Percentiles rank a stretch among this genome's conserved stretches.
phyloP scores from a whole-genome alignment of 257 asterid genomes.

The Penstemon davidsonii region DNA sequence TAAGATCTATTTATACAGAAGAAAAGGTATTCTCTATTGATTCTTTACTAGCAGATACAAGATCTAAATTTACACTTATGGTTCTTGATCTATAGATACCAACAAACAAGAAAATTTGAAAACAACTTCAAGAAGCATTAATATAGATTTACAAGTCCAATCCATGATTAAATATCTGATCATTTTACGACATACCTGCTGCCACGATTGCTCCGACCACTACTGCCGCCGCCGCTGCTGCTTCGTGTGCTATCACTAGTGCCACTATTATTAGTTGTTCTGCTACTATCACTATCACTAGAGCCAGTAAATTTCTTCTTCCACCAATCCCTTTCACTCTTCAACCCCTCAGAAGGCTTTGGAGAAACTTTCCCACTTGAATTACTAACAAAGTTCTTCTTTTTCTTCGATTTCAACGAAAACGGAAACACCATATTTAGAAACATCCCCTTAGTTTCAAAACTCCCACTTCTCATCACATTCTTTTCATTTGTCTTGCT shows the following conservation, averaged over 20 bases:
- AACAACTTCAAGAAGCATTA: too few relatives aligned
- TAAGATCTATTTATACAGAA: too few relatives aligned
- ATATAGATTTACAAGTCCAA: too few relatives aligned
- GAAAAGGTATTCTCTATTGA: too few relatives aligned
- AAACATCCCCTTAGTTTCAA: slow-evolving; percentile 54
- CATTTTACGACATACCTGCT: slow-evolving; percentile 23
- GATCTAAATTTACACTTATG: too few relatives aligned
- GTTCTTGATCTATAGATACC: too few relatives aligned
- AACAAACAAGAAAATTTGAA: too few relatives aligned
- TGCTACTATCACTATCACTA: slow-evolving; percentile 53
- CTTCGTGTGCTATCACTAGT: slow-evolving; percentile 35
- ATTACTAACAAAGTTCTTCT: slow-evolving; percentile 27
- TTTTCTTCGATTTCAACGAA: slow-evolving; percentile 44
- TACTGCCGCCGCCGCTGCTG: slow-evolving; percentile 30
- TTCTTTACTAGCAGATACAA: too few relatives aligned
- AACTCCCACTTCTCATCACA: slow-evolving; percentile 37
- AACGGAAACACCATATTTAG: slow-evolving; percentile 66
- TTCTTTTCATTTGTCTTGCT: slow-evolving; percentile 36
- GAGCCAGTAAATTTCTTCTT: slow-evolving; percentile 59
- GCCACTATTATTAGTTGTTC: slow-evolving; percentile 33
- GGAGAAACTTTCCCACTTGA: slow-evolving; percentile 48
- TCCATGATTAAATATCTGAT: not conserved
- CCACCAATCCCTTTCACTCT: slow-evolving; percentile 79
- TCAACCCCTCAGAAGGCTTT: slow-evolving; percentile 43
- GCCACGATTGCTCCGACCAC: slow-evolving; percentile 19